phyloP scores from a whole-genome alignment of 345 rosid genomes.

The Chamaenerion angustifolium region DNA sequence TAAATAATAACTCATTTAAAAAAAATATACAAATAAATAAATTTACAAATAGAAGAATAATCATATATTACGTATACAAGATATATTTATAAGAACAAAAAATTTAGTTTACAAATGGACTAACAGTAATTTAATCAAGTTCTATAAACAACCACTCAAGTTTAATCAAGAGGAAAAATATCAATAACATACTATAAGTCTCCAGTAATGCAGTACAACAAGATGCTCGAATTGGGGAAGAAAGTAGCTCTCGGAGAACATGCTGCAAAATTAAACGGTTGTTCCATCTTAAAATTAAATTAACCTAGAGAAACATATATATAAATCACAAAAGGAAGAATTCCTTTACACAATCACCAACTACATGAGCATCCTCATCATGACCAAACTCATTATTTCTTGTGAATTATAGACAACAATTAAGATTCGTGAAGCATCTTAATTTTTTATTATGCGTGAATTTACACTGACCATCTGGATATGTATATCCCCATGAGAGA shows the following conservation, averaged over 20 bases:
- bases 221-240: constrained; percentile 96
- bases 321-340: constrained; percentile 1
- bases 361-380: constrained; percentile 94
- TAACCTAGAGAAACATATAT: neutral
- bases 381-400: constrained; percentile 74
- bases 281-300: constrained; percentile 11
- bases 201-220: constrained; percentile 94
- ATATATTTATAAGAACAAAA: too few species aligned
- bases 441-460: too few species aligned
- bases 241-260: constrained; percentile 90
- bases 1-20: too few species aligned
- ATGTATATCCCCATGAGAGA: neutral
- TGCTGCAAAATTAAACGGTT: constrained; percentile 41
- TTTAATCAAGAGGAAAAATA: neutral
- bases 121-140: too few species aligned
- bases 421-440: neutral
- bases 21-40: too few species aligned
- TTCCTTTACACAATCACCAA: constrained; percentile 99
- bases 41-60: too few species aligned
- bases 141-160: constrained; percentile 7
- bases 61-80: too few species aligned
- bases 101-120: too few species aligned
- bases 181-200: constrained; percentile 63
- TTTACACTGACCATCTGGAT: constrained; percentile 5
- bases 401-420: constrained; percentile 13